Evolutionary conservation across 2,329 filamentous ascomycete species (phyloP).

Genomic region (Fusarium floridanum): DNA sequence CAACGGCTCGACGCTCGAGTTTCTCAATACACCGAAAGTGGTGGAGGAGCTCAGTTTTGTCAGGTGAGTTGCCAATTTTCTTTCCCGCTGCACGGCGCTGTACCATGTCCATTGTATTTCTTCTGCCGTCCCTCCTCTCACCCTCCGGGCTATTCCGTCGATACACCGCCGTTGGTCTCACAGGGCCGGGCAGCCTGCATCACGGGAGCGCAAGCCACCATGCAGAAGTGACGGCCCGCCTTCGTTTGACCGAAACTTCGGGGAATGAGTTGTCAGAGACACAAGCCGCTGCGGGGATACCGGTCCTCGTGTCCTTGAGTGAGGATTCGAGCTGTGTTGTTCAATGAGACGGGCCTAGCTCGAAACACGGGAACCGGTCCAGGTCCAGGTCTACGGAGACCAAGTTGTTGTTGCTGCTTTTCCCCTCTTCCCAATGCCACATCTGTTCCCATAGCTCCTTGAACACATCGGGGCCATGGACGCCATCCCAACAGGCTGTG

Average conservation of each 20-base stretch:
- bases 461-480: constrained; percentile 1
- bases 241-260: constrained; percentile 14
- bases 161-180: constrained; percentile 18
- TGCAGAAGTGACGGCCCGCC: background rate
- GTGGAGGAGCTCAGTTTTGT: constrained; percentile 80
- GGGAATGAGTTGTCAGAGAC: constrained; percentile 15
- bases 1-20: constrained; percentile 67
- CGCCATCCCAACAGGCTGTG: background rate
- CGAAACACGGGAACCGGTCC: background rate
- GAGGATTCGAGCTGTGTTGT: background rate
- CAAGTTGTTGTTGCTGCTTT: background rate
- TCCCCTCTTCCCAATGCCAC: background rate
- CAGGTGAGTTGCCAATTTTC: constrained; percentile 64
- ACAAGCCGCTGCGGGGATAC: constrained; percentile 7
- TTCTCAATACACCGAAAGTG: constrained; percentile 69
- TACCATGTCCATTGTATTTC: background rate
- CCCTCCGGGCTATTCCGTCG: constrained; percentile 3
- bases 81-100: constrained; percentile 3
- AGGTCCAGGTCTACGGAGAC: background rate
- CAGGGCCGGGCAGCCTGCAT: background rate
- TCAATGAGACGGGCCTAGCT: background rate
- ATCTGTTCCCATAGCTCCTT: background rate
- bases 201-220: constrained; percentile 9
- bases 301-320: constrained; percentile 8
- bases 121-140: background rate